Percentiles rank a stretch among this genome's conserved stretches.
Evolutionary conservation across 2,329 filamentous ascomycete species (phyloP).

Genomic region (Colletotrichum eleusines): DNA sequence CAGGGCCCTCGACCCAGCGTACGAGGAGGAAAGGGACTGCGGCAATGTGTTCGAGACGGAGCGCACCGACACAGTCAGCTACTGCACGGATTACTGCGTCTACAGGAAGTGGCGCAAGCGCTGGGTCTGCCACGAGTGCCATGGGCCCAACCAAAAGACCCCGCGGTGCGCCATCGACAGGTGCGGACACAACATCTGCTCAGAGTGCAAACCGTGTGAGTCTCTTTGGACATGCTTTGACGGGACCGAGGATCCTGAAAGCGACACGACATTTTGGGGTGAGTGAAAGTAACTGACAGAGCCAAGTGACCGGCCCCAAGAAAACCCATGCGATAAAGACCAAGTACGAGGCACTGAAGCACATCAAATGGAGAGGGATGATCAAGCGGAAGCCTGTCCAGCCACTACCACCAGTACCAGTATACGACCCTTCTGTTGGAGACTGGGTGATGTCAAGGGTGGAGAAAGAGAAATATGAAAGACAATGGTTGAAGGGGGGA

Average conservation of each 20-base stretch:
- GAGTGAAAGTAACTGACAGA: no score
- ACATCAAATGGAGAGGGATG: background rate
- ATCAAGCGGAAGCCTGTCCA: background rate
- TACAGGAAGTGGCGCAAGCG: background rate
- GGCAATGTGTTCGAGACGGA: background rate
- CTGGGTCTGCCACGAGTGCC: constrained; percentile 25
- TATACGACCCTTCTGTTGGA: constrained; percentile 6
- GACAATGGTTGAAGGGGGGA: background rate
- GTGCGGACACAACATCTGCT: constrained; percentile 12
- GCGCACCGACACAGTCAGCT: no score
- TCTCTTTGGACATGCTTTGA: background rate
- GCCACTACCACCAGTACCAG: constrained; percentile 2
- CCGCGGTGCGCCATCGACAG: background rate
- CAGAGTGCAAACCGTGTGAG: constrained; percentile 15
- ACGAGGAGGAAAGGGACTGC: no score
- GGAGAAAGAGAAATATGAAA: background rate
- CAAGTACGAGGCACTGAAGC: background rate
- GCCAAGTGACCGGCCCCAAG: background rate
- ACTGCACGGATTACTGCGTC: background rate
- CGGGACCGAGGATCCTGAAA: no score
- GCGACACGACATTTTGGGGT: no score
- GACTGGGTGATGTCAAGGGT: background rate
- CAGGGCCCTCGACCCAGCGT: no score
- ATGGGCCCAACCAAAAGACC: background rate
- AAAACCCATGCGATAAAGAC: fast-evolving